These are phyloP conservation scores for Chrysopogon serrulatus DNA, from an alignment of 176 grass and related monocot genomes.

Conservation along the genomic window DNA sequence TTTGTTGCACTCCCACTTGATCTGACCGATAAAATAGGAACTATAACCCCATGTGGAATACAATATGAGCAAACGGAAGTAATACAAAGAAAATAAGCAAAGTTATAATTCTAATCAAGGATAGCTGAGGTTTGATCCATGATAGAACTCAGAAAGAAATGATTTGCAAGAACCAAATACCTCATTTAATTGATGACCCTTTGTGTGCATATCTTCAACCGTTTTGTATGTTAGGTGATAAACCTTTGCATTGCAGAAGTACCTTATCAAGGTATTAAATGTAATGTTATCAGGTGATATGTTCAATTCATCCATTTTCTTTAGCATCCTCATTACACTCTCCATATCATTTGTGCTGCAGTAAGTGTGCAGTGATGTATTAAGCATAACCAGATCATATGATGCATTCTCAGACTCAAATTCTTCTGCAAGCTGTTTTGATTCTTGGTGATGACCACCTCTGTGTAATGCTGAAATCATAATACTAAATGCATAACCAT, in stretches of 20 bases:
- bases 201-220: slow-evolving; percentile 90
- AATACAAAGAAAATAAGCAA: not conserved
- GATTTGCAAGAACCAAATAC: slow-evolving; percentile 35
- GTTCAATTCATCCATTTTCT: slow-evolving; percentile 83
- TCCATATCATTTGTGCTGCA: slow-evolving; percentile 86
- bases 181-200: slow-evolving; percentile 82
- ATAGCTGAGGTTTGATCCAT: not conserved
- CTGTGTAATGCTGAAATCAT: slow-evolving; percentile 95
- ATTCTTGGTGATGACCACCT: slow-evolving; percentile 57
- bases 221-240: slow-evolving; percentile 91
- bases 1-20: not conserved
- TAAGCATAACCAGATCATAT: slow-evolving; percentile 95
- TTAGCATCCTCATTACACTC: slow-evolving; percentile 79
- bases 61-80: not conserved
- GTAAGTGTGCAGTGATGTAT: slow-evolving; percentile 84
- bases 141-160: slow-evolving; percentile 11
- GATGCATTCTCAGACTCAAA: slow-evolving; percentile 68
- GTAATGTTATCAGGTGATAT: slow-evolving; percentile 88
- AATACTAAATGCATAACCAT: slow-evolving; percentile 92
- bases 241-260: slow-evolving; percentile 75
- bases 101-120: not conserved
- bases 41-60: not conserved
- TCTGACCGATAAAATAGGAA: not conserved
- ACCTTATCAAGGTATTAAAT: slow-evolving; percentile 95
- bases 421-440: slow-evolving; percentile 86